These are phyloP conservation scores for Candida easanensis DNA, from an alignment of 805 yeast species.

Conservation along the genomic window DNA sequence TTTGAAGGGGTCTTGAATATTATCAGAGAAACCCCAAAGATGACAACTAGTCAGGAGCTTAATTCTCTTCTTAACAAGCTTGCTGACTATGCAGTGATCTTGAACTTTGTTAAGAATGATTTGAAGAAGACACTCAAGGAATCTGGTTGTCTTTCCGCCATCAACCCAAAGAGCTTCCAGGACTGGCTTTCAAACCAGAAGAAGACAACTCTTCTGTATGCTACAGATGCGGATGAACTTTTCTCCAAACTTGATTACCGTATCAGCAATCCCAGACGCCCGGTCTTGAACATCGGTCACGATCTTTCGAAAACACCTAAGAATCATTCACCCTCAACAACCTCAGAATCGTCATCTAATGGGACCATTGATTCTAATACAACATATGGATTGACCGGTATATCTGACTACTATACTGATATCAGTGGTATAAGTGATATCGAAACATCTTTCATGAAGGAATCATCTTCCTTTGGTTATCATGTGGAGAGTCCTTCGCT, in stretches of 20 bases:
- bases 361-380: no score
- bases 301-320: no score
- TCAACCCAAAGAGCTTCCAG: neutral
- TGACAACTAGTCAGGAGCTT: neutral
- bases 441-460: neutral
- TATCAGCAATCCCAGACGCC: no score
- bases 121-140: neutral
- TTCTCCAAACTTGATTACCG: neutral
- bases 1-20: neutral
- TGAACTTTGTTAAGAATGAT: neutral
- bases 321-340: no score
- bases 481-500: neutral
- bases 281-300: no score
- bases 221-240: neutral
- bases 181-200: neutral
- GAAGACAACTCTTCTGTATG: neutral
- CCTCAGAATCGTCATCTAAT: no score
- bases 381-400: no score
- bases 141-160: neutral
- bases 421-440: no score
- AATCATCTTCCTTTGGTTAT: neutral
- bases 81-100: neutral
- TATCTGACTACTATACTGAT: neutral
- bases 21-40: neutral
- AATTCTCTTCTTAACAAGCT: neutral